A percentile compares a stretch with the other conserved stretches of the same genome.
Conservation (phyloP, 2,329 filamentous ascomycete species). For the Neoascochyta sp. region DNA sequence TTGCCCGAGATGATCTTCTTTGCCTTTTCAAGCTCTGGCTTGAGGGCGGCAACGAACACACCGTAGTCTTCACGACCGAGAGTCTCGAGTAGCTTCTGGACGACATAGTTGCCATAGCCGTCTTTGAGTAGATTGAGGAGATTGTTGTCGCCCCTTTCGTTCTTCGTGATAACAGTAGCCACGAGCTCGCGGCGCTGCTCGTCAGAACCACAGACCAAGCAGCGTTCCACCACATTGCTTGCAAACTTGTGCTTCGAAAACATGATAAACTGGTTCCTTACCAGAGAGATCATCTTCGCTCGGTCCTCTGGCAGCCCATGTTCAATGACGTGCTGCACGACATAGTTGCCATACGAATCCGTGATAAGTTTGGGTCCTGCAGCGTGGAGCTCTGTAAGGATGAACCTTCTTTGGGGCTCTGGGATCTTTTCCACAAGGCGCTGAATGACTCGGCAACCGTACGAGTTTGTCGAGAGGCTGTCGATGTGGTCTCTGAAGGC, state of each 20-base stretch:
- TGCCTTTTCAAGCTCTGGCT: constrained; percentile 45
- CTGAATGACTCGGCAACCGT: constrained; percentile 90
- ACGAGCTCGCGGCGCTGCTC: constrained; percentile 69
- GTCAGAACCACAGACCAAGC: constrained; percentile 67
- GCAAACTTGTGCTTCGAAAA: constrained; percentile 95
- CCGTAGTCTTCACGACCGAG: constrained; percentile 41
- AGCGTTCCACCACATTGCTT: constrained; percentile 95
- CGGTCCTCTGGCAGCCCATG: constrained; percentile 72
- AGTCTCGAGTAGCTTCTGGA: constrained; percentile 74
- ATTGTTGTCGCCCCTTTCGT: constrained; percentile 64
- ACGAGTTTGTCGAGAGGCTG: constrained; percentile 71
- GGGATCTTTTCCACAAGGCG: constrained; percentile 82
- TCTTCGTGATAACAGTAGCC: constrained; percentile 42
- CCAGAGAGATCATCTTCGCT: constrained; percentile 66
- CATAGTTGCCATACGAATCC: constrained; percentile 94
- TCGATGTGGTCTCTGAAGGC: constrained; percentile 73
- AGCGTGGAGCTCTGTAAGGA: constrained; percentile 75
- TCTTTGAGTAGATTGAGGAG: constrained; percentile 79
- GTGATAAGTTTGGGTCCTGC: constrained; percentile 70
- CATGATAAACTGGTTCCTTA: constrained; percentile 66
- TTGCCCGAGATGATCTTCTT: constrained; percentile 42
- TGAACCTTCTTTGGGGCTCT: constrained; percentile 63
- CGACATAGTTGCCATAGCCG: constrained; percentile 92
- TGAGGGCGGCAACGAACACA: constrained; percentile 41
- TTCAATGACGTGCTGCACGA: constrained; percentile 85